phyloP scores from a whole-genome alignment of 805 yeast species.

The Ogataea populi-albae region DNA sequence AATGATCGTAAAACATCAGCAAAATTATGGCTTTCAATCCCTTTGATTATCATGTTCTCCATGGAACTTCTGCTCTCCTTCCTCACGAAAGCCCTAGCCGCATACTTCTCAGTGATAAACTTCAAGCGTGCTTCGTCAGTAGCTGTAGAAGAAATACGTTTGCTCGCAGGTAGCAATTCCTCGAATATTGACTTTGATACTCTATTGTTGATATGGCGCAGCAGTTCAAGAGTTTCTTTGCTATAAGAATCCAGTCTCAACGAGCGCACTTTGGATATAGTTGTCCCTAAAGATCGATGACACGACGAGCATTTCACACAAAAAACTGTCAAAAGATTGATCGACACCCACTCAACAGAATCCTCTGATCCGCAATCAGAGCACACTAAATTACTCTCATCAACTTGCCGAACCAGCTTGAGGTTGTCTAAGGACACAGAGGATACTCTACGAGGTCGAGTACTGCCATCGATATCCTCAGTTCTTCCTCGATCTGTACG shows the following conservation, averaged over 20 bases:
- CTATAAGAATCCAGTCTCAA: slow-evolving; percentile 70
- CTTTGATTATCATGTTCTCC: slow-evolving; percentile 39
- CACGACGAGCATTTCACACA: slow-evolving; percentile 86
- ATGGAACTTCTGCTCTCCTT: slow-evolving; percentile 22
- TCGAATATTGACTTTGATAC: slow-evolving; percentile 63
- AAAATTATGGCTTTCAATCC: slow-evolving; percentile 50
- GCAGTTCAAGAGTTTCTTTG: slow-evolving; percentile 54
- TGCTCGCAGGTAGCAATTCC: slow-evolving; percentile 24
- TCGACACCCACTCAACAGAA: slow-evolving; percentile 83
- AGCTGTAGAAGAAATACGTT: slow-evolving; percentile 34
- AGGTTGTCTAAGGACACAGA: slow-evolving; percentile 34
- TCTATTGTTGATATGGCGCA: slow-evolving; percentile 52
- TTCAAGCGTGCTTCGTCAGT: slow-evolving; percentile 46
- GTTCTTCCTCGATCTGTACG: too few species aligned
- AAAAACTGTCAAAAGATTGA: slow-evolving; percentile 65
- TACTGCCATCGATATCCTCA: slow-evolving; percentile 6
- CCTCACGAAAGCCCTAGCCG: slow-evolving; percentile 44
- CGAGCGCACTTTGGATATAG: slow-evolving; percentile 74
- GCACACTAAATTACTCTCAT: slow-evolving; percentile 61
- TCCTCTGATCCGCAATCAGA: slow-evolving; percentile 72
- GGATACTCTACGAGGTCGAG: slow-evolving; percentile 30
- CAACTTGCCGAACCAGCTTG: slow-evolving; percentile 38
- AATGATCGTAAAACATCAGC: slow-evolving; percentile 41
- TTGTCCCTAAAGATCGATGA: slow-evolving; percentile 85
- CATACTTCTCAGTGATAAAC: slow-evolving; percentile 69